These are phyloP conservation scores for Nakazawaea ambrosiae DNA, from an alignment of 805 yeast species.

Conservation along the genomic window DNA sequence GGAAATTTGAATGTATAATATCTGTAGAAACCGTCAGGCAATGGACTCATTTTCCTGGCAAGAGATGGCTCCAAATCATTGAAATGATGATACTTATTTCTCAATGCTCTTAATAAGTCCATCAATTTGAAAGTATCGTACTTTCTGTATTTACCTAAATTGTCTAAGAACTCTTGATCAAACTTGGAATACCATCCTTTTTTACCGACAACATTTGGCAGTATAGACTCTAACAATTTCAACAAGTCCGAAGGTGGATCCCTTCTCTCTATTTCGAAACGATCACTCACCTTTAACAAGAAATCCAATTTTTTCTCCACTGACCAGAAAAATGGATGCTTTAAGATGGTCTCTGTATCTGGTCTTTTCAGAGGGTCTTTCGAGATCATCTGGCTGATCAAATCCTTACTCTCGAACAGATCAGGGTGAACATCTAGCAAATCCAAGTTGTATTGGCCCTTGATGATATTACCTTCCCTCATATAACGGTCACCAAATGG, in stretches of 20 bases:
- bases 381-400: conserved; percentile 67
- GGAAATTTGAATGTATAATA: conserved; percentile 80
- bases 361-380: conserved; percentile 67
- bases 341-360: conserved; percentile 55
- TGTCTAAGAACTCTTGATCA: conserved; percentile 67
- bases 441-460: conserved; percentile 47
- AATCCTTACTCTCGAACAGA: conserved; percentile 59
- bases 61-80: conserved; percentile 77
- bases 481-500: conserved; percentile 92
- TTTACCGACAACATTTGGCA: conserved; percentile 43
- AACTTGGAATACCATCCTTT: conserved; percentile 75
- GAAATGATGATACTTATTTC: conserved; percentile 93
- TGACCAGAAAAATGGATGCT: conserved; percentile 89
- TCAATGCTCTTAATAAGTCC: conserved; percentile 81
- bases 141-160: conserved; percentile 86
- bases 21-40: conserved; percentile 78
- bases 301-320: conserved; percentile 71
- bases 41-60: conserved; percentile 59
- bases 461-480: conserved; percentile 84
- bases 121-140: conserved; percentile 71
- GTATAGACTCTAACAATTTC: conserved; percentile 43
- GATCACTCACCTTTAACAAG: conserved; percentile 78
- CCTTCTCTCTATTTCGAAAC: conserved; percentile 79
- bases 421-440: conserved; percentile 39
- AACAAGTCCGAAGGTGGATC: conserved; percentile 69